Percentiles rank a stretch among this genome's conserved stretches.
These are phyloP conservation scores for Bathelium albidoporum DNA, from an alignment of 495 filamentous ascomycete genomes.

Conservation along the genomic window DNA sequence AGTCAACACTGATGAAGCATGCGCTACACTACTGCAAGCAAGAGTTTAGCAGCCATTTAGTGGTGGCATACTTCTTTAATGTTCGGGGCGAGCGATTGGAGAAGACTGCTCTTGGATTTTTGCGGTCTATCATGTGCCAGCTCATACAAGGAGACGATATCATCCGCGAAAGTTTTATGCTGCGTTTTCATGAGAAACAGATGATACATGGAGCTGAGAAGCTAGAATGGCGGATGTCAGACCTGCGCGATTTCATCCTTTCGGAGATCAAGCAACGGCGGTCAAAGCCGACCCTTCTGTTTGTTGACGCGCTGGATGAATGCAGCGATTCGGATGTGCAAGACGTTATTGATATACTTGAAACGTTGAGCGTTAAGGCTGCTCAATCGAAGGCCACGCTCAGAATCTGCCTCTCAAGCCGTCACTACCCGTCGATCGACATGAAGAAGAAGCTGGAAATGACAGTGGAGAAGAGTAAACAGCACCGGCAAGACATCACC, in stretches of 20 bases:
- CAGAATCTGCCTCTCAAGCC: not conserved
- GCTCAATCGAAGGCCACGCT: not conserved
- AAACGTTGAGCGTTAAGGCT: conserved; percentile 3
- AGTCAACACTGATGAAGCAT: not conserved
- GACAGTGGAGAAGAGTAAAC: not conserved
- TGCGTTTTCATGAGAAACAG: not conserved
- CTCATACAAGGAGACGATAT: not conserved
- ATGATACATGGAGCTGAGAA: not conserved
- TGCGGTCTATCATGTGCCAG: not conserved
- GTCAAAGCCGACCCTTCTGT: conserved; percentile 6
- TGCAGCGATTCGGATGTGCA: conserved; percentile 18
- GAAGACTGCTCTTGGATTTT: not conserved
- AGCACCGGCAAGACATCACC: not conserved
- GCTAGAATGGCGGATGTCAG: not conserved
- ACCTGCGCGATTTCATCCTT: not conserved
- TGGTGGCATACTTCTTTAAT: not conserved
- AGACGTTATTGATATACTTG: conserved; percentile 19
- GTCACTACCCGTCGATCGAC: not conserved
- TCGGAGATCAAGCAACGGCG: not conserved
- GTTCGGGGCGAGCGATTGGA: not conserved
- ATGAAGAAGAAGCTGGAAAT: not conserved
- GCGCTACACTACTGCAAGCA: not conserved
- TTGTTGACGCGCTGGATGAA: conserved; percentile 38
- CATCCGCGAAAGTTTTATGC: not conserved
- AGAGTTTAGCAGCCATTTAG: not conserved